These are phyloP conservation scores for Penicillium griseofulvum DNA, from an alignment of 2,329 filamentous ascomycete genomes.

Conservation along the genomic window DNA sequence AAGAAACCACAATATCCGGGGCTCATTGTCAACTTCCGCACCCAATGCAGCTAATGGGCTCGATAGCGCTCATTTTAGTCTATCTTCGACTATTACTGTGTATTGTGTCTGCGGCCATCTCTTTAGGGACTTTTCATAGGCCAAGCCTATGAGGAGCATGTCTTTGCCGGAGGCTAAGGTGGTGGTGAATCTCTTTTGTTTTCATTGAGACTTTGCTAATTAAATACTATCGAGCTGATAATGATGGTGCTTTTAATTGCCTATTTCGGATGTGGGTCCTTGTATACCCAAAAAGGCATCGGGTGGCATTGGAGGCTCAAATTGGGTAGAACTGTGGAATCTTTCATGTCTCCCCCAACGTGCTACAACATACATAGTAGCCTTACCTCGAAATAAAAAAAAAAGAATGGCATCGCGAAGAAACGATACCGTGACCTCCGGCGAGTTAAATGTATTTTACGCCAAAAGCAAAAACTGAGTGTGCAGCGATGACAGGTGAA, in stretches of 20 bases:
- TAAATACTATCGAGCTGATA: neutral
- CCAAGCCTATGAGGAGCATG: constrained; percentile 17
- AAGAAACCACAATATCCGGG: neutral
- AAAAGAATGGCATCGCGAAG: too few relatives aligned
- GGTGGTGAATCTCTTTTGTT: neutral
- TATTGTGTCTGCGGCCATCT: constrained; percentile 12
- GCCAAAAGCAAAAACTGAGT: too few relatives aligned
- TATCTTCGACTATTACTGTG: neutral
- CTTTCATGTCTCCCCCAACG: too few relatives aligned
- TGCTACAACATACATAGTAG: too few relatives aligned
- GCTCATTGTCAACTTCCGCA: neutral
- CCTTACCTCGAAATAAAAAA: too few relatives aligned
- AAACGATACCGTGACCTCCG: too few relatives aligned
- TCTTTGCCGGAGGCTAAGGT: constrained; percentile 12
- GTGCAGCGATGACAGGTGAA: too few relatives aligned
- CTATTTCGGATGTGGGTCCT: neutral
- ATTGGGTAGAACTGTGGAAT: neutral
- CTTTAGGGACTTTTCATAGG: constrained; percentile 13
- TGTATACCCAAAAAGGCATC: neutral
- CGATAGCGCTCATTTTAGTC: too few relatives aligned
- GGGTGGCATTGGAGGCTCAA: neutral
- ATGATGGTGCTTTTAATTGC: neutral
- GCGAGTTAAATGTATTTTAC: too few relatives aligned
- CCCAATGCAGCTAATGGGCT: neutral
- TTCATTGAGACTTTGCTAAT: neutral